Evolutionary conservation across 768 basidiomycete genomes (phyloP).

Genomic region (Tulasnella sp.): DNA sequence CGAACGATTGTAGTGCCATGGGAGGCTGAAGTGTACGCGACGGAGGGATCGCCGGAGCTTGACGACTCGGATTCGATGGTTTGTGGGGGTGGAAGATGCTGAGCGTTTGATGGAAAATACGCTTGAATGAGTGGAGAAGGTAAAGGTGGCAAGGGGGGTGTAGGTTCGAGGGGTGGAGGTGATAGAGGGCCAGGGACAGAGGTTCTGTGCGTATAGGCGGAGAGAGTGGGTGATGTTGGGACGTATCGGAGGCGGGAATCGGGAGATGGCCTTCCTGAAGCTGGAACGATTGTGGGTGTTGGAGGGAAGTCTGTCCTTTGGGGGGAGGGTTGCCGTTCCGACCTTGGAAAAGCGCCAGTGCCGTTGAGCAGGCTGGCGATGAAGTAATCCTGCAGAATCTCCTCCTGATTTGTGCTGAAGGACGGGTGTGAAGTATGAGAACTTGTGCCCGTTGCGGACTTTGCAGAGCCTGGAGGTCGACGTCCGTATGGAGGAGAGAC

Average conservation of each 20-base stretch:
- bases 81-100: background rate
- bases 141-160: slow-evolving; percentile 31
- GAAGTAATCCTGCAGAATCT: slow-evolving; percentile 17
- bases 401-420: slow-evolving; percentile 16
- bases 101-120: slow-evolving; percentile 2
- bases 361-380: slow-evolving; percentile 7
- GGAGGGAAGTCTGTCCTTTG: background rate
- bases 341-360: background rate
- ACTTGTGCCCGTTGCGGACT: background rate
- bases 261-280: background rate
- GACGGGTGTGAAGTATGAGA: background rate
- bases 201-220: slow-evolving; percentile 28
- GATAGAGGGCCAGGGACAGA: slow-evolving; percentile 29
- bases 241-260: slow-evolving; percentile 2
- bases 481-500: background rate
- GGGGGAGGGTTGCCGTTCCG: background rate
- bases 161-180: slow-evolving; percentile 29
- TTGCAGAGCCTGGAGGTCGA: background rate
- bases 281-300: background rate
- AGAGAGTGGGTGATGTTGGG: slow-evolving; percentile 24
- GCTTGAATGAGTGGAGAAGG: slow-evolving; percentile 27
- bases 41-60: background rate
- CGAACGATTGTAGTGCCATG: slow-evolving; percentile 8
- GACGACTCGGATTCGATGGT: slow-evolving; percentile 4
- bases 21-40: slow-evolving; percentile 1